A percentile compares a stretch with the other conserved stretches of the same genome.
Conservation (phyloP, 2,329 filamentous ascomycete genomes). For the Mycosphaerella arachidis region DNA sequence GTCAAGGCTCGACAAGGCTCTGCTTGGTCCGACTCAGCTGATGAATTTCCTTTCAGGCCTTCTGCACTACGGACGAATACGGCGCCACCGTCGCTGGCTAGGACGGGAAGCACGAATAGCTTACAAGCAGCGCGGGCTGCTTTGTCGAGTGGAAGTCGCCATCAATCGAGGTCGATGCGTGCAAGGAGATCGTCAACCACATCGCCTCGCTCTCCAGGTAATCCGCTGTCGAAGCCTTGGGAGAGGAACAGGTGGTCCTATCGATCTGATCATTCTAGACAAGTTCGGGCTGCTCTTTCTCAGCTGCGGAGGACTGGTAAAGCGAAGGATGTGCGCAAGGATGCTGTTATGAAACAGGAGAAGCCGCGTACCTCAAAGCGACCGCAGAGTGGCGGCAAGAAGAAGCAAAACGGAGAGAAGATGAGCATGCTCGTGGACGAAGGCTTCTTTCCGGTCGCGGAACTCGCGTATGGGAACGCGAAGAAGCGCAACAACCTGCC, state of each 20-base stretch:
- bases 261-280: not conserved
- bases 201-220: slow-evolving; percentile 6
- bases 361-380: slow-evolving; percentile 1
- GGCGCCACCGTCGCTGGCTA: slow-evolving; percentile 8
- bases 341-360: slow-evolving; percentile 9
- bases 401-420: slow-evolving; percentile 25
- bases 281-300: slow-evolving; percentile 4
- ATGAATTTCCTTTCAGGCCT: not conserved
- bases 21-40: not conserved
- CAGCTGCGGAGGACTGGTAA: slow-evolving; percentile 5
- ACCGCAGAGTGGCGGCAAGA: slow-evolving; percentile 7
- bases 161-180: slow-evolving; percentile 2
- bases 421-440: slow-evolving; percentile 31
- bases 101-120: not conserved
- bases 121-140: not conserved
- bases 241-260: not conserved
- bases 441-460: slow-evolving; percentile 26
- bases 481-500: slow-evolving; percentile 5
- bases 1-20: not conserved
- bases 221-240: not conserved
- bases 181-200: slow-evolving; percentile 3
- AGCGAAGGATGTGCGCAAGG: not conserved
- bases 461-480: slow-evolving; percentile 9
- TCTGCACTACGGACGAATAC: slow-evolving; percentile 1
- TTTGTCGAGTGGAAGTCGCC: not conserved